A percentile compares a stretch with the other conserved stretches of the same genome.
phyloP scores from a whole-genome alignment of 2,329 filamentous ascomycete genomes.

The Magnaporthiopsis incrustans region DNA sequence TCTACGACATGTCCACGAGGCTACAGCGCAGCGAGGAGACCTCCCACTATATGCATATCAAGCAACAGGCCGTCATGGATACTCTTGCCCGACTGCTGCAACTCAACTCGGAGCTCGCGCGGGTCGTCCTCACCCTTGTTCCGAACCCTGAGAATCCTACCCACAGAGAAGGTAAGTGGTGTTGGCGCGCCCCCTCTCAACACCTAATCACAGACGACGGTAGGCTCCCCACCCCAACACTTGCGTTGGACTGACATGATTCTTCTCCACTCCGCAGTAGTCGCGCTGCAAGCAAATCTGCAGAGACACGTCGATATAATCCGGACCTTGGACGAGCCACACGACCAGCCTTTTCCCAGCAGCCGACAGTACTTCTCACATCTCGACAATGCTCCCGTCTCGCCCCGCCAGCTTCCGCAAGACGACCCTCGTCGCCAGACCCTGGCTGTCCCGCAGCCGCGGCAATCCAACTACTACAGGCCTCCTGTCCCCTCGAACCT shows the following conservation, averaged over 20 bases:
- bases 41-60: constrained; percentile 68
- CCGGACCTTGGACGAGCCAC: constrained; percentile 52
- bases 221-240: not conserved
- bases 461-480: constrained; percentile 57
- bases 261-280: constrained; percentile 29
- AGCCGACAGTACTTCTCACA: constrained; percentile 59
- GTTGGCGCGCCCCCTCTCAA: not conserved
- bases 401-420: constrained; percentile 77
- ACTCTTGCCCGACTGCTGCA: constrained; percentile 62
- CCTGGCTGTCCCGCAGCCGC: constrained; percentile 51
- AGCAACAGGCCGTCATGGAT: constrained; percentile 75
- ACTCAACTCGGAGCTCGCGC: constrained; percentile 79
- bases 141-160: constrained; percentile 69
- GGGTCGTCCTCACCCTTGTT: constrained; percentile 63
- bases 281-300: constrained; percentile 50
- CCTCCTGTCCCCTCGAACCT: constrained; percentile 77
- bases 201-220: not conserved
- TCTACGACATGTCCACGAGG: constrained; percentile 72
- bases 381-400: constrained; percentile 71
- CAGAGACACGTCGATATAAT: constrained; percentile 53
- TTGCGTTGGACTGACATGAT: constrained; percentile 15
- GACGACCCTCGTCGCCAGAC: constrained; percentile 73
- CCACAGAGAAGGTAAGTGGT: constrained; percentile 71
- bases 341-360: constrained; percentile 57
- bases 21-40: constrained; percentile 78